These are phyloP conservation scores for Pythium periplocum DNA, from an alignment of 352 stramenopile species.

Conservation along the genomic window DNA sequence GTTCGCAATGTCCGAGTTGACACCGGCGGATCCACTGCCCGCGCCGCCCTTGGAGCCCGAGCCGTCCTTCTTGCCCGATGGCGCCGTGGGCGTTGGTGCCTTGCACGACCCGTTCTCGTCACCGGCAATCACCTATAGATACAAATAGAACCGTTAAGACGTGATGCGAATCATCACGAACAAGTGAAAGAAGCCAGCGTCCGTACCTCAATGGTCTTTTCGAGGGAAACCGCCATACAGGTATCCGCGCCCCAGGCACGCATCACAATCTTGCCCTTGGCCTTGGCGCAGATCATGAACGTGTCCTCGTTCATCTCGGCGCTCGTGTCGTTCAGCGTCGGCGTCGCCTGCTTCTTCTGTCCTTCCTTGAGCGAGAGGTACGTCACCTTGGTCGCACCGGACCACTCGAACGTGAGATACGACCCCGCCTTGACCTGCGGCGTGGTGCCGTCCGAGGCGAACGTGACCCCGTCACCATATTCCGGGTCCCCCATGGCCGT, in stretches of 20 bases:
- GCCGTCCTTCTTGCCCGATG: no score
- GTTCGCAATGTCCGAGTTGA: no score
- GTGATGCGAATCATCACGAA: no score
- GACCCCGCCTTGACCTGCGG: constrained; percentile 38
- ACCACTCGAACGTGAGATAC: constrained; percentile 28
- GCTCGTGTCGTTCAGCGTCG: constrained; percentile 22
- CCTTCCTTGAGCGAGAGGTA: constrained; percentile 25
- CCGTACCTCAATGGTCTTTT: constrained; percentile 9
- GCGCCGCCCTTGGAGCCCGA: no score
- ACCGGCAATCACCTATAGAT: not conserved
- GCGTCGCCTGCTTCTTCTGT: constrained; percentile 32
- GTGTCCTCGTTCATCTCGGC: constrained; percentile 15
- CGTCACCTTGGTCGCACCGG: constrained; percentile 27
- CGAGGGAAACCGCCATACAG: constrained; percentile 17
- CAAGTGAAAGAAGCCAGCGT: constrained; percentile 1
- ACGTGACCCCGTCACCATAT: constrained; percentile 15
- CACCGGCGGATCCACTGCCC: no score
- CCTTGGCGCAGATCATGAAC: constrained; percentile 36
- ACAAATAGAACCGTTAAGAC: no score
- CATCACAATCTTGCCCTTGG: constrained; percentile 19
- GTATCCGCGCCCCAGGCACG: constrained; percentile 34
- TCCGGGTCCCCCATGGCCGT: constrained; percentile 12
- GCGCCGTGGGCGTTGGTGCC: not conserved
- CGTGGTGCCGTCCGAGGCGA: constrained; percentile 42
- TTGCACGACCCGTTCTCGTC: no score